phyloP scores from a whole-genome alignment of 345 rosid species.

The Aethionema arabicum region DNA sequence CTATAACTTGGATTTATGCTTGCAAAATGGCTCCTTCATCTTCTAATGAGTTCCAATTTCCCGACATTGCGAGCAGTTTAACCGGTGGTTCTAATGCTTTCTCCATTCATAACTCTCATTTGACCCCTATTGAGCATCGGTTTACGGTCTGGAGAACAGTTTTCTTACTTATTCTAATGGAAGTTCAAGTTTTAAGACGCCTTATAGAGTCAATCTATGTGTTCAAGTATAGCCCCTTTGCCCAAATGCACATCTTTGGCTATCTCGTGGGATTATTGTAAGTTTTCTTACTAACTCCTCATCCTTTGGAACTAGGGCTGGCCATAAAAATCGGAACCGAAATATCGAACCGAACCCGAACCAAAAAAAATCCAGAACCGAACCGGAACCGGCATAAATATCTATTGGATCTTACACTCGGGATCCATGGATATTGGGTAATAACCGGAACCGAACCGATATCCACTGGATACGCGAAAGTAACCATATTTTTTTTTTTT shows the following conservation, averaged over 20 bases:
- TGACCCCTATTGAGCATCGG: slow-evolving; percentile 41
- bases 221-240: slow-evolving; percentile 61
- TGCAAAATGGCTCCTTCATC: slow-evolving; percentile 41
- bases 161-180: slow-evolving; percentile 65
- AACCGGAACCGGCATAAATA: too few species aligned
- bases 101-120: slow-evolving; percentile 42
- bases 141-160: slow-evolving; percentile 53
- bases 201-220: slow-evolving; percentile 58
- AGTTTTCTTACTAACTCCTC: slow-evolving; percentile 36
- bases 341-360: too few species aligned
- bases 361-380: too few species aligned
- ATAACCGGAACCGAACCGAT: too few species aligned
- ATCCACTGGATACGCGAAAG: too few species aligned
- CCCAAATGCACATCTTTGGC: slow-evolving; percentile 60
- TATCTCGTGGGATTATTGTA: slow-evolving; percentile 63
- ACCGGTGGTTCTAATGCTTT: slow-evolving; percentile 53
- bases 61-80: slow-evolving; percentile 45
- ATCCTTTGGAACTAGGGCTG: slow-evolving; percentile 33
- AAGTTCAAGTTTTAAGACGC: slow-evolving; percentile 65
- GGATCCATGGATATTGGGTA: too few species aligned
- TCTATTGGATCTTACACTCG: too few species aligned
- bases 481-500: too few species aligned
- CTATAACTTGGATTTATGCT: slow-evolving; percentile 58
- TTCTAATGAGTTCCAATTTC: slow-evolving; percentile 43
- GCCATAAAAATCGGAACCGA: too few species aligned